phyloP scores from a whole-genome alignment of 1,284 basidiomycete species.

The Naganishia sp. region DNA sequence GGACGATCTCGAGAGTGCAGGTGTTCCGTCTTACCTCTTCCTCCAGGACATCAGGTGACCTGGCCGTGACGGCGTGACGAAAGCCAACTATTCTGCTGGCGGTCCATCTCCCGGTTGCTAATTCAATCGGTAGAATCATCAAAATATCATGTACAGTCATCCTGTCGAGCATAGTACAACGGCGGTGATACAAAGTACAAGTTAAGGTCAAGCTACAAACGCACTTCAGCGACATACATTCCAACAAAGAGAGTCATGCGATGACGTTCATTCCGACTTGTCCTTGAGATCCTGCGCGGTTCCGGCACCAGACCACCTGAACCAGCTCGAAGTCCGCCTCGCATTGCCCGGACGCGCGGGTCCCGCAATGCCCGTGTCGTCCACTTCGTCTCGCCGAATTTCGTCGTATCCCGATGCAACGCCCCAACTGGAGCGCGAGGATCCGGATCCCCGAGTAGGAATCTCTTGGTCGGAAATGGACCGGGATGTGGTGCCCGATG shows the following conservation, averaged over 20 bases:
- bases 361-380: conserved; percentile 29
- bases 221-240: neutral
- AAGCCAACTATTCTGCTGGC: no score
- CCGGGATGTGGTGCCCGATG: conserved; percentile 17
- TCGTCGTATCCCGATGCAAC: conserved; percentile 43
- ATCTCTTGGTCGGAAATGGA: conserved; percentile 26
- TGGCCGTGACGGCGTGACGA: no score
- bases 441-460: conserved; percentile 1
- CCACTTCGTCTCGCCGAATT: conserved; percentile 46
- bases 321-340: conserved; percentile 44
- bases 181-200: no score
- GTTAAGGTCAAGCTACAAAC: neutral
- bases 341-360: conserved; percentile 15
- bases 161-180: no score
- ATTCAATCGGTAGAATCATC: neutral
- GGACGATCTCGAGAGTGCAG: no score
- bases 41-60: no score
- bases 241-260: neutral
- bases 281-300: conserved; percentile 28
- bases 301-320: conserved; percentile 40
- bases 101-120: no score
- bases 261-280: conserved; percentile 34
- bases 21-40: no score
- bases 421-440: conserved; percentile 31
- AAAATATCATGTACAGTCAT: neutral